phyloP scores from a whole-genome alignment of 2,329 filamentous ascomycete species.

The Fusarium acutatum region DNA sequence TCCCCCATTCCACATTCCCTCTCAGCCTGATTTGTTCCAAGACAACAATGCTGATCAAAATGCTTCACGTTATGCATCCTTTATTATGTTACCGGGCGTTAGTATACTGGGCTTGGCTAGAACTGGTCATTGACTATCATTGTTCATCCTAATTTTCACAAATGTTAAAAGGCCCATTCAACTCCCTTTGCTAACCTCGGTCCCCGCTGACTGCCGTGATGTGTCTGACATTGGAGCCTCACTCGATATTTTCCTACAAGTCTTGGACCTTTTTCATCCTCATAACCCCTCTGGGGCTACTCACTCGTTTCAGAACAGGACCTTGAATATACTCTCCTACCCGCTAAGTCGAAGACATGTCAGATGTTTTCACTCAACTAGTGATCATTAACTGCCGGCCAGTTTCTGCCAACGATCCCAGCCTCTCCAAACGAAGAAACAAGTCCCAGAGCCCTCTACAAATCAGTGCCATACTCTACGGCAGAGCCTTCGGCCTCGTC shows the following conservation, averaged over 20 bases:
- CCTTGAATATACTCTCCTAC: not conserved
- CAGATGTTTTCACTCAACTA: not conserved
- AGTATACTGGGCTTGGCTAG: not conserved
- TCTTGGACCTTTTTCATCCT: not conserved
- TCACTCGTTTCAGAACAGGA: not conserved
- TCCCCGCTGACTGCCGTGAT: not conserved
- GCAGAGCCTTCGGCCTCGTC: not conserved
- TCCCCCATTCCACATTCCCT: not conserved
- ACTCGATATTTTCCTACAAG: not conserved
- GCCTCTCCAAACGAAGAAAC: not conserved
- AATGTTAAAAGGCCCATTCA: not conserved
- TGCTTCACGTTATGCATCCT: not conserved
- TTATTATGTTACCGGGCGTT: not conserved
- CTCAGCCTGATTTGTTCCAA: slow-evolving; percentile 8
- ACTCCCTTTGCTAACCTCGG: not conserved
- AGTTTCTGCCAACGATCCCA: not conserved
- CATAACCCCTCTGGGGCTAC: not conserved
- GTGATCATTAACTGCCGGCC: slow-evolving; percentile 4
- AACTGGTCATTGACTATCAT: not conserved
- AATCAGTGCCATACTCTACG: not conserved
- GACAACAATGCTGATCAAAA: not conserved
- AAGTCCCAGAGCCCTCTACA: not conserved
- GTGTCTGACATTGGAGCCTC: not conserved
- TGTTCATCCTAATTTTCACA: not conserved
- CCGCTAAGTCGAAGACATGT: slow-evolving; percentile 9